phyloP scores from a whole-genome alignment of 768 basidiomycete species.

The Termitomyces heimii region DNA sequence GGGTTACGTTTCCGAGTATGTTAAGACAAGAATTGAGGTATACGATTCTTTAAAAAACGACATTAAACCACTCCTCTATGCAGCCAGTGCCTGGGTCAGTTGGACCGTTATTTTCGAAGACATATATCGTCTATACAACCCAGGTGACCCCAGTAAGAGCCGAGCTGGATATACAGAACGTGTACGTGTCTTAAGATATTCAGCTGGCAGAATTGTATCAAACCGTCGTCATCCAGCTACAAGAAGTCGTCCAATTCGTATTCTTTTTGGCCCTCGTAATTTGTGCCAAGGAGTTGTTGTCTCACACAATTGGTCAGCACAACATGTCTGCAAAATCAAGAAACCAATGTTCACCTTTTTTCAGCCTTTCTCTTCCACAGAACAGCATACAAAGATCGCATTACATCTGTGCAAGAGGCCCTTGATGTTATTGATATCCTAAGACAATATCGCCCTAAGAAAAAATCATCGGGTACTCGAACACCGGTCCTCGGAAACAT shows the following conservation, averaged over 20 bases:
- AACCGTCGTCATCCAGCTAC: constrained; percentile 30
- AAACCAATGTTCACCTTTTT: background rate
- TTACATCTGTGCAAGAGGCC: constrained; percentile 47
- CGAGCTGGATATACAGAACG: constrained; percentile 55
- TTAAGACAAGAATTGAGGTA: constrained; percentile 63
- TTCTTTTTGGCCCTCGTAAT: constrained; percentile 70
- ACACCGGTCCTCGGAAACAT: constrained; percentile 36
- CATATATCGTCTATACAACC: constrained; percentile 55
- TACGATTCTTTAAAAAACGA: constrained; percentile 68
- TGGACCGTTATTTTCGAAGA: constrained; percentile 71
- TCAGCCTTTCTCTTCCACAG: constrained; percentile 69
- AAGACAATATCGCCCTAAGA: constrained; percentile 56
- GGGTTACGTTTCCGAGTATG: constrained; percentile 69
- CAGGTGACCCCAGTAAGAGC: constrained; percentile 31
- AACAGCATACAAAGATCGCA: constrained; percentile 71
- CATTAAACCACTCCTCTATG: constrained; percentile 69
- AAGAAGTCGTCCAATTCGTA: constrained; percentile 61
- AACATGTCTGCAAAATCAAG: background rate
- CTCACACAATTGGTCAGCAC: constrained; percentile 50
- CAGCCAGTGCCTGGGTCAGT: constrained; percentile 61
- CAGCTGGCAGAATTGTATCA: background rate
- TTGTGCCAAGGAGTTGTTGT: constrained; percentile 60
- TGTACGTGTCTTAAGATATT: constrained; percentile 25
- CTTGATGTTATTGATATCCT: constrained; percentile 62
- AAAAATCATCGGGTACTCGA: constrained; percentile 29